Base-by-base conservation (phyloP, 192 early-diverging fungal species). In the Jimgerdemannia flammicorona region DNA sequence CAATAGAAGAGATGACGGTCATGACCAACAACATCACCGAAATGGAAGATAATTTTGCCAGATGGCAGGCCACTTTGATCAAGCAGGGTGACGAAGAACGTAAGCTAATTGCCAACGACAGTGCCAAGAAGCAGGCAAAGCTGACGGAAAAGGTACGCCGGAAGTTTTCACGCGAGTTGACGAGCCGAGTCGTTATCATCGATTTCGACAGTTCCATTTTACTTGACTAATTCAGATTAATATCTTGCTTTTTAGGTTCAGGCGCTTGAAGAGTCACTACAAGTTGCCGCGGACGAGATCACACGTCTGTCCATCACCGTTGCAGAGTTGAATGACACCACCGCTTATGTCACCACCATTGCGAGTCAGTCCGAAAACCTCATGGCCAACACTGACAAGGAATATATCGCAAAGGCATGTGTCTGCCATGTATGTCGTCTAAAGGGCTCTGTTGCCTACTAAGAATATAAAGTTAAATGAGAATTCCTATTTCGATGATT, bases 221-320 rank as follows among this genome's bases (percentile, higher is more conserved):
- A 14, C 14, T 59, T 10, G 49, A 0, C 14, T 59, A 59, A 59
- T 59, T 59, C 49, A 14, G 6, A 59, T 14, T 59, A 14, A 59
- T 59, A 14, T 2, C 14, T 59, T 59, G 49, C 49, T 59, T 59
- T 59, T 14, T 59, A 59, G 49, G 49, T 59, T 59, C 8, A 10
- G 14, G 49, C 6, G 49, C 76, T 77, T 40, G 76, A 77, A 72
- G 72, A 73, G 20, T 64, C 76, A 59, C 66, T 77, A 39, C 43
- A 73, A 40, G 44, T 65, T 40, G 76, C 76, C 4, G 69, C 72
- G 63, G 19, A 74, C 66, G 76, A 77, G 43, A 72, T 77, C 66
- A 59, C 72, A 65, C 54, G 71, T 20, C 14, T 77, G 69, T 72
- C 76, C 3, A 67, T 68, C 7, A 54, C 63, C 41, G 65, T 77